phyloP scores from a whole-genome alignment of 2,329 filamentous ascomycete species.

The Metarhizium album region DNA sequence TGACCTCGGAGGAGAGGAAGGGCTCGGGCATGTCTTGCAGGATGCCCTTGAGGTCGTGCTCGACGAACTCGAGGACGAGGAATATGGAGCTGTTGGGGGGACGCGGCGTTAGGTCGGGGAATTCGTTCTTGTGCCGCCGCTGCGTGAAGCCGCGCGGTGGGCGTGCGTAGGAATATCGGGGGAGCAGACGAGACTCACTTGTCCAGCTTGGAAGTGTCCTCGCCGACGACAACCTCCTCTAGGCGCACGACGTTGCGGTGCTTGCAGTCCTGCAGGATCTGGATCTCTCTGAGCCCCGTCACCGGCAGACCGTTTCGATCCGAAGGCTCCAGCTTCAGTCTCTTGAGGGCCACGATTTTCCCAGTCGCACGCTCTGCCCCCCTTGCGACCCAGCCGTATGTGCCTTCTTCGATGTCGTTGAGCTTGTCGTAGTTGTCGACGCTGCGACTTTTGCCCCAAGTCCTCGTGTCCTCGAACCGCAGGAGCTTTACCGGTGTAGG shows the following conservation, averaged over 20 bases:
- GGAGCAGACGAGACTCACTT: conserved; percentile 32
- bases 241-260: conserved; percentile 78
- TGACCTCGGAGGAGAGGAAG: conserved; percentile 85
- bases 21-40: conserved; percentile 91
- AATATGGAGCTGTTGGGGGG: conserved; percentile 52
- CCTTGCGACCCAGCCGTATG: conserved; percentile 88
- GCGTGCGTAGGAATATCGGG: not conserved
- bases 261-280: conserved; percentile 69
- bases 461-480: conserved; percentile 51
- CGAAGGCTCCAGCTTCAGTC: conserved; percentile 75
- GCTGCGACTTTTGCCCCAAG: conserved; percentile 62
- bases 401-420: conserved; percentile 95
- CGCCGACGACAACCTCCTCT: conserved; percentile 74
- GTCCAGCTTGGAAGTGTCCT: conserved; percentile 41
- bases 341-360: conserved; percentile 81
- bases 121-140: too few relatives aligned
- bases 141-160: too few relatives aligned
- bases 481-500: conserved; percentile 43
- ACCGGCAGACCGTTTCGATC: conserved; percentile 74
- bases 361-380: conserved; percentile 65
- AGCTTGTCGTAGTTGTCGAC: conserved; percentile 84
- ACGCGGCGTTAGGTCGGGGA: not conserved
- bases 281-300: conserved; percentile 86
- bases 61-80: conserved; percentile 92
- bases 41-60: conserved; percentile 90